Conservation (phyloP, 2,329 filamentous ascomycete genomes). For the Colletotrichum sidae region DNA sequence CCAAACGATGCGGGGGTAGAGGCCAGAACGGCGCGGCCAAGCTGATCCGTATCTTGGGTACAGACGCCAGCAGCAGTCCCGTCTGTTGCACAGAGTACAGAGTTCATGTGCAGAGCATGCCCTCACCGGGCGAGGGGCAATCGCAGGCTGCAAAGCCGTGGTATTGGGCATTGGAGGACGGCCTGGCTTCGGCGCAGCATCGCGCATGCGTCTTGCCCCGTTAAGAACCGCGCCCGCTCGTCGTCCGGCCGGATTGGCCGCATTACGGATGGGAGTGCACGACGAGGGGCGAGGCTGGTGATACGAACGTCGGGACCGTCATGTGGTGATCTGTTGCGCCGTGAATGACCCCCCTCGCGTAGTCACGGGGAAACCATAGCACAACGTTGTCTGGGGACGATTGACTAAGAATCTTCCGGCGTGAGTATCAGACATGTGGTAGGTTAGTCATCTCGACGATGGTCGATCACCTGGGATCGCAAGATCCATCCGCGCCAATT, state of each 20-base stretch:
- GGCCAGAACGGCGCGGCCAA: constrained; percentile 16
- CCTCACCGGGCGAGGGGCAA: constrained; percentile 1
- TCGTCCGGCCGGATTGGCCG: neutral
- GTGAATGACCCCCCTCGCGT: neutral
- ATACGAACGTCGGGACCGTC: constrained; percentile 14
- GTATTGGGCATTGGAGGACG: neutral
- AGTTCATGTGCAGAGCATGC: neutral
- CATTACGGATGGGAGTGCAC: constrained; percentile 1
- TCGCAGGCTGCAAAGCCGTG: neutral
- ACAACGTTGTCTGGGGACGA: no score
- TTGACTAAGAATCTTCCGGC: no score
- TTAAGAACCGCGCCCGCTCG: constrained; percentile 7
- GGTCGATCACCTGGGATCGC: neutral
- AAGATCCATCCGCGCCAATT: neutral
- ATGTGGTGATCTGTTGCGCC: constrained; percentile 14
- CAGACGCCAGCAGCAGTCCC: no score
- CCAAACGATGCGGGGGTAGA: neutral
- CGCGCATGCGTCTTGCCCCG: constrained; percentile 17
- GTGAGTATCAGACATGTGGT: no score
- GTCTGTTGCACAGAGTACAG: neutral
- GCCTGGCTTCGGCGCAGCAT: constrained; percentile 21
- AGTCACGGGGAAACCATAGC: neutral
- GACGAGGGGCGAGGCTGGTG: constrained; percentile 10
- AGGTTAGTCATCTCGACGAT: neutral
- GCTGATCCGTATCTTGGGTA: constrained; percentile 1